Conservation (phyloP, 2,329 filamentous ascomycete species). For the Grosmannia penicillata region DNA sequence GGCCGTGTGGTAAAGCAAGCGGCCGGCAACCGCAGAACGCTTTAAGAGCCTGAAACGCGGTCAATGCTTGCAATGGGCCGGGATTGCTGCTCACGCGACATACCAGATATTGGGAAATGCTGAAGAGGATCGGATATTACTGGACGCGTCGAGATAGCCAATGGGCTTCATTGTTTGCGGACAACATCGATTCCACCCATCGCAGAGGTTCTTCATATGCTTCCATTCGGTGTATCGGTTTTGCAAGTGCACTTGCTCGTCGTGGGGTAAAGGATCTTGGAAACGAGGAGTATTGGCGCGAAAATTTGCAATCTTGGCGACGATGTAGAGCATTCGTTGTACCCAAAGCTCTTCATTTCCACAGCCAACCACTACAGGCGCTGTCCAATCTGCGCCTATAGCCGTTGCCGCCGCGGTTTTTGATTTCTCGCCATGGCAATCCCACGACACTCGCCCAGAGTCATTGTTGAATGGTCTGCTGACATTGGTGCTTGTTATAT, state of each 20-base stretch:
- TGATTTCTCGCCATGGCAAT: constrained; percentile 12
- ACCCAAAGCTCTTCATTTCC: constrained; percentile 75
- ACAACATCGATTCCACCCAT: constrained; percentile 64
- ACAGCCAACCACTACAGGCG: constrained; percentile 13
- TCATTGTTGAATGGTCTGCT: neutral
- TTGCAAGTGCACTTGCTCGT: constrained; percentile 48
- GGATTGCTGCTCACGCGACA: constrained; percentile 12
- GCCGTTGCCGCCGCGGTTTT: neutral
- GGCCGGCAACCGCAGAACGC: constrained; percentile 63
- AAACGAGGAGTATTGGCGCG: constrained; percentile 52
- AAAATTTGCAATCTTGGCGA: constrained; percentile 79
- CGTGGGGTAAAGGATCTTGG: constrained; percentile 42
- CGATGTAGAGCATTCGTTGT: constrained; percentile 74
- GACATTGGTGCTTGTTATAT: neutral
- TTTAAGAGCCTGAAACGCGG: constrained; percentile 53
- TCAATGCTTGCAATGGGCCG: too few species aligned
- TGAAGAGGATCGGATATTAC: constrained; percentile 42
- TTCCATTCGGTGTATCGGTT: constrained; percentile 64
- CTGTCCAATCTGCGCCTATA: neutral
- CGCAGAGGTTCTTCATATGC: constrained; percentile 63
- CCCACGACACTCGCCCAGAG: constrained; percentile 21
- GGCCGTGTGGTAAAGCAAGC: constrained; percentile 79
- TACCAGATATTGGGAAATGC: constrained; percentile 79
- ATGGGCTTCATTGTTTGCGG: constrained; percentile 81
- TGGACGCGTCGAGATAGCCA: constrained; percentile 56